Percentiles rank a stretch among this genome's conserved stretches.
phyloP scores from a whole-genome alignment of 371 early-diverging fungal genomes.

The Mucor lusitanicus region DNA sequence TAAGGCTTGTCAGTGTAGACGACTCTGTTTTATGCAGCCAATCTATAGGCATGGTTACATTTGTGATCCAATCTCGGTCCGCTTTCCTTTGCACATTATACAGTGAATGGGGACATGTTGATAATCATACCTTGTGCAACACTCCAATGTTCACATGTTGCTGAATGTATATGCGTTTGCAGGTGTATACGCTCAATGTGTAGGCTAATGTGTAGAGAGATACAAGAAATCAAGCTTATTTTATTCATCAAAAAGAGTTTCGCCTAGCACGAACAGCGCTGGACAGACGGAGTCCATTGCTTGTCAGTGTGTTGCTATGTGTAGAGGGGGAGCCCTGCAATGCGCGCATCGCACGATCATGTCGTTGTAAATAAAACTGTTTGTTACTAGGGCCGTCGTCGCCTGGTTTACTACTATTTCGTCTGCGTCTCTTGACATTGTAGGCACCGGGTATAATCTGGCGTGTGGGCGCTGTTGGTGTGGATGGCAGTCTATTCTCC shows the following conservation, averaged over 20 bases:
- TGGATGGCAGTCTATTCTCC: background rate
- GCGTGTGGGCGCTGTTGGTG: background rate
- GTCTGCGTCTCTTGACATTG: background rate
- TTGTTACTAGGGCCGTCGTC: background rate
- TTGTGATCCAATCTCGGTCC: background rate
- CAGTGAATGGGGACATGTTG: background rate
- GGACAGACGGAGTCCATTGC: background rate
- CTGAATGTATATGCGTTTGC: background rate
- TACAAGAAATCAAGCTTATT: background rate
- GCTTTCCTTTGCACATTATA: background rate
- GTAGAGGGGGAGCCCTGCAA: background rate
- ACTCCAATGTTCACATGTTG: background rate
- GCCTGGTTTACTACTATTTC: background rate
- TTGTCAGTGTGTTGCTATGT: background rate
- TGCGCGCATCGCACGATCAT: background rate
- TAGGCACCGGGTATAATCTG: background rate
- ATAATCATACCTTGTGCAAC: background rate
- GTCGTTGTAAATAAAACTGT: conserved; percentile 5
- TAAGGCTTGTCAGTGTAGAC: background rate
- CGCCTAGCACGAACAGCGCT: background rate
- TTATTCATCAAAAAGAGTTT: conserved; percentile 6
- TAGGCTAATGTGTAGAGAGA: background rate
- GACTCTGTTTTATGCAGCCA: background rate
- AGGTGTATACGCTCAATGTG: background rate
- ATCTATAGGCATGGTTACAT: background rate